Evolutionary conservation across 495 filamentous ascomycete genomes (phyloP), one percentile per base, ranked within the genome.

Genomic region (Hypoxylon cercidicola): DNA sequence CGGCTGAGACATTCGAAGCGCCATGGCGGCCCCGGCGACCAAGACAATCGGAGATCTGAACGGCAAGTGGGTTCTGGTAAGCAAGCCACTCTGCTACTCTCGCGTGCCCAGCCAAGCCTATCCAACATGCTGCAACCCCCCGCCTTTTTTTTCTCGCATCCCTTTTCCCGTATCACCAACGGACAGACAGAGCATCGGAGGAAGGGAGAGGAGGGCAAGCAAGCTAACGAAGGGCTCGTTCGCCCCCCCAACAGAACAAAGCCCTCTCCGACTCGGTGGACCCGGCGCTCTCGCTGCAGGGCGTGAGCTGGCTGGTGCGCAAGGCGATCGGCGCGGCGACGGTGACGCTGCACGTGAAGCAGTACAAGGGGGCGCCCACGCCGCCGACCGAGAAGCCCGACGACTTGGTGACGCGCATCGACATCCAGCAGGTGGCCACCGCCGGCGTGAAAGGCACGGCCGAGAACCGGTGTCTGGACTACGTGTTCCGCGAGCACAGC

Each of bases 61-160:
- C 68, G 93, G 93, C 20, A 84, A 85, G 71, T 97, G 90, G 88
- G 72, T 83, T 19, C 88, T 97, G 87, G 93, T 95, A 82, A 43
- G 84, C 34, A 37, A 54, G 52, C 41, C 12, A 28, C 16, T 37
- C n/a, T n/a, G n/a, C n/a, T n/a, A n/a, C n/a, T n/a, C n/a, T n/a
- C 8, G 15, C 19, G 48, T 39, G 5, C 32, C 52, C 25, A 56
- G n/a, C 32, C 52, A 19, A 56, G n/a, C 15, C 41, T 30, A 39
- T 49, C 53, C 30, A 32, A 11, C 30, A 7, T 8, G 3, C 30
- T 8, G 3, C 30, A 11, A 11, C 1, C 9, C 3, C 30, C 30
- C 30, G 30, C 30, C 30, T 32, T 32, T 32, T 32, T 10, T 10
- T 32, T 5, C 30, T 9, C 25, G 48, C 46, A 43, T 41, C 32